A percentile compares a stretch with the other conserved stretches of the same genome.
Conservation (phyloP, 257 asterid species). For the Voacanga thouarsii region DNA sequence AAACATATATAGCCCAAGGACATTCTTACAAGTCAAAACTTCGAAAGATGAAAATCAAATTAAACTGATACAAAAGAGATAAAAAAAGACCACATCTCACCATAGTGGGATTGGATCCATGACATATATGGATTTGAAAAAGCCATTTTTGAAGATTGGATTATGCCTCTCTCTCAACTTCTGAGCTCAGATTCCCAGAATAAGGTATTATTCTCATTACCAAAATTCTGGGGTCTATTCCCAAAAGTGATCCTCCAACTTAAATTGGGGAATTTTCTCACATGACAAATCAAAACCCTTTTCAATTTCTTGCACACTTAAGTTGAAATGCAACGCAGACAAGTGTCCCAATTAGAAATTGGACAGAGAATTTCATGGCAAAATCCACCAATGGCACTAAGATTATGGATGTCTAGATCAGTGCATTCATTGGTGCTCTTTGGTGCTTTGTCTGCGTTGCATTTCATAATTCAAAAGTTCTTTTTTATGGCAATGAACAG, state of each 20-base stretch:
- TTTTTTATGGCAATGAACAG: background rate
- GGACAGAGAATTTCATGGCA: no score
- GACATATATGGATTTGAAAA: background rate
- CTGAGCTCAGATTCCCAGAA: background rate
- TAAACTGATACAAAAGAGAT: no score
- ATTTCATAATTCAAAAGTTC: background rate
- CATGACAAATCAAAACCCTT: background rate
- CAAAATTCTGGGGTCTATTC: background rate
- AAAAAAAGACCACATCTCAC: background rate
- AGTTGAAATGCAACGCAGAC: background rate
- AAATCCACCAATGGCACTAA: background rate
- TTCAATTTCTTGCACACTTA: background rate
- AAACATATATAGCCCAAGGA: background rate
- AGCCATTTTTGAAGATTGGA: no score
- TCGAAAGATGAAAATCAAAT: no score
- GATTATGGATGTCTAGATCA: background rate
- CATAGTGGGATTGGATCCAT: background rate
- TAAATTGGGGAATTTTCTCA: background rate
- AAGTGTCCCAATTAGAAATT: background rate
- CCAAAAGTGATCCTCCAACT: slow-evolving; percentile 2
- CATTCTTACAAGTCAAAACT: no score
- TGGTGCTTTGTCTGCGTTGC: background rate
- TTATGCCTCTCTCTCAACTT: background rate
- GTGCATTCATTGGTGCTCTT: no score
- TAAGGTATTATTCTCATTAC: background rate